Evolutionary conservation across 2,329 filamentous ascomycete genomes (phyloP).

Genomic region (Aspergillus costaricaensis): DNA sequence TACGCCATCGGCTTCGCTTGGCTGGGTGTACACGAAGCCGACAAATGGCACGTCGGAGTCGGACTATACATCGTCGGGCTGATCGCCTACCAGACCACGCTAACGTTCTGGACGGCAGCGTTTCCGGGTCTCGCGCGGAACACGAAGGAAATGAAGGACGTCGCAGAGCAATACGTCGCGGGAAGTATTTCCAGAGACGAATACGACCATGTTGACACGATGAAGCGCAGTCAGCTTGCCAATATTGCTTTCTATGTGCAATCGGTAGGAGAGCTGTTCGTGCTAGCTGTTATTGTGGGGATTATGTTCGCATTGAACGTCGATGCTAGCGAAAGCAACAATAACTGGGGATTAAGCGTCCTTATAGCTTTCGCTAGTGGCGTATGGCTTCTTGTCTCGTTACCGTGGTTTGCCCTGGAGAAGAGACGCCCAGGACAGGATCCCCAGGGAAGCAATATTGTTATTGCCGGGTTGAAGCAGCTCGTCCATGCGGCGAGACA

Average conservation of each 20-base stretch:
- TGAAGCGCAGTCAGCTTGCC: constrained; percentile 64
- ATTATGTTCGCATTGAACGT: constrained; percentile 64
- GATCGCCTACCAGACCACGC: constrained; percentile 66
- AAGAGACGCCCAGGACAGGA: constrained; percentile 64
- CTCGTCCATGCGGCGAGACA: constrained; percentile 59
- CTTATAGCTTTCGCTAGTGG: constrained; percentile 66
- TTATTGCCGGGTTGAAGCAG: constrained; percentile 65
- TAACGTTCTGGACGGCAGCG: constrained; percentile 70
- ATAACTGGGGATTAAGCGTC: constrained; percentile 67
- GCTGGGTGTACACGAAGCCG: constrained; percentile 63
- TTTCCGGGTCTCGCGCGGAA: constrained; percentile 61
- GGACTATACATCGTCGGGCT: constrained; percentile 68
- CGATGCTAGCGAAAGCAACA: constrained; percentile 59
- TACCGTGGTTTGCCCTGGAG: constrained; percentile 69
- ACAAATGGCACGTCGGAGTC: constrained; percentile 62
- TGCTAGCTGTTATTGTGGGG: constrained; percentile 65
- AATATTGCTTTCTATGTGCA: constrained; percentile 68
- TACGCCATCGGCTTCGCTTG: constrained; percentile 68
- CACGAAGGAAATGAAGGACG: constrained; percentile 52
- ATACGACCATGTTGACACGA: constrained; percentile 62
- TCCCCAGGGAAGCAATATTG: constrained; percentile 47
- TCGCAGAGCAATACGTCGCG: constrained; percentile 52
- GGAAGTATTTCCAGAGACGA: constrained; percentile 60
- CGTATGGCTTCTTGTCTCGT: constrained; percentile 63
- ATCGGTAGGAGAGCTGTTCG: constrained; percentile 62